These are phyloP conservation scores for Penicillium pancosmium DNA, from an alignment of 495 filamentous ascomycete genomes.

Conservation along the genomic window DNA sequence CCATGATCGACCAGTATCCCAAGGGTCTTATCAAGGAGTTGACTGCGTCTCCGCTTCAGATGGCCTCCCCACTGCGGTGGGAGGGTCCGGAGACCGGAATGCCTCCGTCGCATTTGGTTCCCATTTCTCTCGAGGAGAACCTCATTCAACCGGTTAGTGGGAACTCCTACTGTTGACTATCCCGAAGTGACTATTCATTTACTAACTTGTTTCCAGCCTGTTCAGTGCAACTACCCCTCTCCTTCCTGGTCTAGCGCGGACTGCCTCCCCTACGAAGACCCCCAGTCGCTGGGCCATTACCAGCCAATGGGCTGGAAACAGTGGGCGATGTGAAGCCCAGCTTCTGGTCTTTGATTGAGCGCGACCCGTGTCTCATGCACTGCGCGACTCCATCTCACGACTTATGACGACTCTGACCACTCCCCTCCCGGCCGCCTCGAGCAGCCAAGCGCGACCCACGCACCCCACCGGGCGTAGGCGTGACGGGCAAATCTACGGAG, in stretches of 20 bases:
- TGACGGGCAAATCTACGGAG: not conserved
- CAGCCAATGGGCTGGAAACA: constrained; percentile 36
- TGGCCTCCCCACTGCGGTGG: constrained; percentile 42
- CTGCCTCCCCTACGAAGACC: constrained; percentile 44
- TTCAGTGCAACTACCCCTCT: constrained; percentile 48
- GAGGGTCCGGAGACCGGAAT: constrained; percentile 31
- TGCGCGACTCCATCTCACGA: constrained; percentile 7
- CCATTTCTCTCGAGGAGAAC: constrained; percentile 39
- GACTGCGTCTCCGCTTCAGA: constrained; percentile 41
- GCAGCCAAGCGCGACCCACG: constrained; percentile 5
- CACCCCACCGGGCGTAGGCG: constrained; percentile 2
- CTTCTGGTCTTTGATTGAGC: constrained; percentile 3
- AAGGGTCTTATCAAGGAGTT: constrained; percentile 41
- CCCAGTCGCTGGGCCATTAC: constrained; percentile 32
- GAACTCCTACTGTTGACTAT: constrained; percentile 9
- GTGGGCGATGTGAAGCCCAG: constrained; percentile 32
- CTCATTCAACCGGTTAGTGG: constrained; percentile 39
- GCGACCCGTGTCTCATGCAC: constrained; percentile 3
- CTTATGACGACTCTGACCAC: constrained; percentile 6
- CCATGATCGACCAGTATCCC: constrained; percentile 40
- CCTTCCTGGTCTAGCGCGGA: constrained; percentile 44
- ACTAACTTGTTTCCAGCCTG: constrained; percentile 18
- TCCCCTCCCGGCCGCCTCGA: constrained; percentile 4
- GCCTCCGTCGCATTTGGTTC: constrained; percentile 34
- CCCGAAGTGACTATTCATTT: not conserved